These are phyloP conservation scores for Colletotrichum sp. DNA, from an alignment of 2,329 filamentous ascomycete species.

Conservation along the genomic window DNA sequence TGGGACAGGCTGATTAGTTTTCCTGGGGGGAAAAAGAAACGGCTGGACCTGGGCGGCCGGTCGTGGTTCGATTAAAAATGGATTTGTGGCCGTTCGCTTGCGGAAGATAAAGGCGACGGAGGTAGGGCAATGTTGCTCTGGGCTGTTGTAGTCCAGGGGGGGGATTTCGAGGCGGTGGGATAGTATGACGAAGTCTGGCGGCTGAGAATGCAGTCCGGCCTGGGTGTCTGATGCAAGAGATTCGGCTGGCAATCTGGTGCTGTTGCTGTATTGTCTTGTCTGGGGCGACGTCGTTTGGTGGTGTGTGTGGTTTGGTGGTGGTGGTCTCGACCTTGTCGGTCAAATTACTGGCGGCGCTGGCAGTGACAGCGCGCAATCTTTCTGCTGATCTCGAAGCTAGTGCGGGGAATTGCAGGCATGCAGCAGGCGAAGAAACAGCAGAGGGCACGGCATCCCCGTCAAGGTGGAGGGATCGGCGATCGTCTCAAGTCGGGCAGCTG, in stretches of 20 bases:
- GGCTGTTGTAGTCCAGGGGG: not conserved
- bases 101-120: not conserved
- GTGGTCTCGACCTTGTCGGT: not conserved
- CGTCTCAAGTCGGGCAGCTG: slow-evolving; percentile 9
- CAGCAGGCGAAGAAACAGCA: not conserved
- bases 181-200: not conserved
- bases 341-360: not conserved
- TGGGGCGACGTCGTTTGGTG: not conserved
- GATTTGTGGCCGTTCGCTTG: not conserved
- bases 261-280: not conserved
- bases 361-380: slow-evolving; percentile 4
- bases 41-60: not conserved
- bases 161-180: not conserved
- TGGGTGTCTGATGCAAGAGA: not conserved
- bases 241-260: not conserved
- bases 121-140: not conserved
- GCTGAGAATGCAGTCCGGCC: not conserved
- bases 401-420: slow-evolving; percentile 19
- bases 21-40: not conserved
- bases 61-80: not conserved
- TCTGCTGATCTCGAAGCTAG: slow-evolving; percentile 15
- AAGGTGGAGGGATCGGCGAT: slow-evolving; percentile 13
- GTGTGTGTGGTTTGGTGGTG: not conserved
- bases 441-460: slow-evolving; percentile 10
- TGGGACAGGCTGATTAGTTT: not conserved